These are phyloP conservation scores for Paramecium caudatum DNA, from an alignment of 73 alveolate genomes.

Conservation along the genomic window DNA sequence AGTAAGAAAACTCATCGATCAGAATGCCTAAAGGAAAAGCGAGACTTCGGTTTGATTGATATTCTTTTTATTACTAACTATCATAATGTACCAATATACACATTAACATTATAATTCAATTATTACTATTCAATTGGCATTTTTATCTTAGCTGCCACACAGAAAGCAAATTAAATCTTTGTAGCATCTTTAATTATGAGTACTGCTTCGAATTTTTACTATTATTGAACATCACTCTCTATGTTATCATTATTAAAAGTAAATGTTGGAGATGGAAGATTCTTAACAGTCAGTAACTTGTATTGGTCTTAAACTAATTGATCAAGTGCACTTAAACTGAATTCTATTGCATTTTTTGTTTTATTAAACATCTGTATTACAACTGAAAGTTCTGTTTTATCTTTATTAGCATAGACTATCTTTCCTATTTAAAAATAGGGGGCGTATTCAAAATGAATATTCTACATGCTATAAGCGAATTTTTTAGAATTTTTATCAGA, in stretches of 20 bases:
- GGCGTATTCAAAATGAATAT: not conserved
- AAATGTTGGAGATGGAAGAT: slow-evolving; percentile 40
- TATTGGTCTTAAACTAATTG: not conserved
- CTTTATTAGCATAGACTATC: not conserved
- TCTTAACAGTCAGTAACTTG: not conserved
- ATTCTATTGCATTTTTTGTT: slow-evolving; percentile 19
- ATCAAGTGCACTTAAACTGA: not conserved
- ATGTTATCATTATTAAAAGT: slow-evolving; percentile 2
- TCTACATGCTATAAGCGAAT: not conserved
- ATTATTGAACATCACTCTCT: not conserved
- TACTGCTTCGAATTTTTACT: slow-evolving; percentile 20
- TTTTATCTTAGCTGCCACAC: not conserved
- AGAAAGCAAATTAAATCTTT: slow-evolving; percentile 20
- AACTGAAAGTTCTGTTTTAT: not conserved
- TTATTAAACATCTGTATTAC: not conserved
- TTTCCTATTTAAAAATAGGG: not conserved
- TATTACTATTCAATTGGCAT: not conserved
- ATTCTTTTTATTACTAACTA: not conserved
- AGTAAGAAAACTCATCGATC: slow-evolving; percentile 7
- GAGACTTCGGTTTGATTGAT: not conserved
- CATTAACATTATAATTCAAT: slow-evolving; percentile 47
- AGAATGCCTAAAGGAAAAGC: slow-evolving; percentile 10
- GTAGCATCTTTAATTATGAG: not conserved
- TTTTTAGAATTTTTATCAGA: not conserved
- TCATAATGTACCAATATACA: not conserved